A percentile compares a stretch with the other conserved stretches of the same genome.
phyloP scores from a whole-genome alignment of 768 basidiomycete species.

The Favolaschia claudopus region DNA sequence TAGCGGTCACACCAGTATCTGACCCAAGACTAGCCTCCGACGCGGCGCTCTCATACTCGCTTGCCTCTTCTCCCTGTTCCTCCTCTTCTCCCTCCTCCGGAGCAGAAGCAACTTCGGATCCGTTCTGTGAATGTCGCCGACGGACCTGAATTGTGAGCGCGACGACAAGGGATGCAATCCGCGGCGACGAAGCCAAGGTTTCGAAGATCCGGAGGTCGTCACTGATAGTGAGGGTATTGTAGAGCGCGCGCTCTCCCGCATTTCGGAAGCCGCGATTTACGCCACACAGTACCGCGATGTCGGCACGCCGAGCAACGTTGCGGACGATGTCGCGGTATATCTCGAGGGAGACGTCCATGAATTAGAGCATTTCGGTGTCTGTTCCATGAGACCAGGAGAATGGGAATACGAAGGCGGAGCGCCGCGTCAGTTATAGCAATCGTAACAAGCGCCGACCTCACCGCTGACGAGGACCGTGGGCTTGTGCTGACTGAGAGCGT shows the following conservation, averaged over 20 bases:
- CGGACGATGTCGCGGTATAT: slow-evolving; percentile 64
- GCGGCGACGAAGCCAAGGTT: slow-evolving; percentile 52
- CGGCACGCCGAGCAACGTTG: slow-evolving; percentile 56
- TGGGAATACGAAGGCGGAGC: too few relatives aligned
- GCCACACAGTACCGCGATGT: slow-evolving; percentile 63
- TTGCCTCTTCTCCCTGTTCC: slow-evolving; percentile 32
- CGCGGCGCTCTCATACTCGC: slow-evolving; percentile 28
- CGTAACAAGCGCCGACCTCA: too few relatives aligned
- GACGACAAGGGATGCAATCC: slow-evolving; percentile 60
- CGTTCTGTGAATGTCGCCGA: slow-evolving; percentile 37
- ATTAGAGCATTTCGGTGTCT: slow-evolving; percentile 47
- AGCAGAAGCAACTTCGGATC: too few relatives aligned
- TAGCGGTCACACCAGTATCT: not conserved
- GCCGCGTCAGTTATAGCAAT: too few relatives aligned
- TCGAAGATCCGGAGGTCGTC: slow-evolving; percentile 53
- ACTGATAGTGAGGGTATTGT: slow-evolving; percentile 62
- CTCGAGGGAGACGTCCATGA: slow-evolving; percentile 70
- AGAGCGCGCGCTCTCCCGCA: slow-evolving; percentile 64
- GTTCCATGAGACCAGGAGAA: too few relatives aligned
- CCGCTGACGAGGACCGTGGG: too few relatives aligned
- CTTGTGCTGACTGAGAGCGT: too few relatives aligned
- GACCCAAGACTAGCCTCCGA: not conserved
- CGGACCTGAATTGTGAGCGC: slow-evolving; percentile 58
- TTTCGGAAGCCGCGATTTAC: slow-evolving; percentile 63
- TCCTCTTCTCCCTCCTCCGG: too few relatives aligned